Conservation (phyloP, 2,329 filamentous ascomycete species). For the Aureobasidium uvarum region DNA sequence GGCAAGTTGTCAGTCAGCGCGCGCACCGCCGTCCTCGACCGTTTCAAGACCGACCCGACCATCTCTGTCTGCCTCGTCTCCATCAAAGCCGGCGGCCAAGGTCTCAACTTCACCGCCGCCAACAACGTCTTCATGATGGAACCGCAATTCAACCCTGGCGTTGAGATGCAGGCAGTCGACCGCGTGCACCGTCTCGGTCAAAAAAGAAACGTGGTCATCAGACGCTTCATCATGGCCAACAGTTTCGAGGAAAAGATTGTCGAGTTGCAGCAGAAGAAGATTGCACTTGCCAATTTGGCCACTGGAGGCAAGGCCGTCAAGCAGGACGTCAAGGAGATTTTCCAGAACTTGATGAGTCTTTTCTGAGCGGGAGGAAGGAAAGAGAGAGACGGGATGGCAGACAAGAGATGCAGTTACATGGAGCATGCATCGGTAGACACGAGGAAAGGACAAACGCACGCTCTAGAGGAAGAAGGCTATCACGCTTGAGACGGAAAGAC, state of each 20-base stretch:
- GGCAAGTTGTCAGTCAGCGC: constrained; percentile 78
- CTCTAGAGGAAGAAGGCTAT: not conserved
- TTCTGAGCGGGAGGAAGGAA: constrained; percentile 44
- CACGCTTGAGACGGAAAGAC: not conserved
- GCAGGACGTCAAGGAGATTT: constrained; percentile 63
- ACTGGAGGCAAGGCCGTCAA: constrained; percentile 58
- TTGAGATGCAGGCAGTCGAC: constrained; percentile 91
- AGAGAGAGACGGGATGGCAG: not conserved
- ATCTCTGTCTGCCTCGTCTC: constrained; percentile 85
- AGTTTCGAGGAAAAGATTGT: constrained; percentile 97
- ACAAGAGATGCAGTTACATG: too few species aligned
- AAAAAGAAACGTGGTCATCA: constrained; percentile 80
- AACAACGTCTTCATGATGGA: constrained; percentile 96
- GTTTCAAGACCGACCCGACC: constrained; percentile 68
- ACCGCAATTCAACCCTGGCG: constrained; percentile 93
- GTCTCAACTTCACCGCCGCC: constrained; percentile 83
- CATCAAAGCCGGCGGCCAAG: constrained; percentile 86
- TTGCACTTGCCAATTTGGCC: constrained; percentile 81
- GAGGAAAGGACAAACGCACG: not conserved
- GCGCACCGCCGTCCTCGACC: constrained; percentile 71
- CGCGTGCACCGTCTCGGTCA: constrained; percentile 90
- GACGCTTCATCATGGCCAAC: constrained; percentile 82
- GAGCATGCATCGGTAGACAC: too few species aligned
- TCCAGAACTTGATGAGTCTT: constrained; percentile 60
- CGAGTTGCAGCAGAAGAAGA: constrained; percentile 86